A percentile compares a stretch with the other conserved stretches of the same genome.
Conservation (phyloP, 768 basidiomycete species). For the Suillus variegatus region DNA sequence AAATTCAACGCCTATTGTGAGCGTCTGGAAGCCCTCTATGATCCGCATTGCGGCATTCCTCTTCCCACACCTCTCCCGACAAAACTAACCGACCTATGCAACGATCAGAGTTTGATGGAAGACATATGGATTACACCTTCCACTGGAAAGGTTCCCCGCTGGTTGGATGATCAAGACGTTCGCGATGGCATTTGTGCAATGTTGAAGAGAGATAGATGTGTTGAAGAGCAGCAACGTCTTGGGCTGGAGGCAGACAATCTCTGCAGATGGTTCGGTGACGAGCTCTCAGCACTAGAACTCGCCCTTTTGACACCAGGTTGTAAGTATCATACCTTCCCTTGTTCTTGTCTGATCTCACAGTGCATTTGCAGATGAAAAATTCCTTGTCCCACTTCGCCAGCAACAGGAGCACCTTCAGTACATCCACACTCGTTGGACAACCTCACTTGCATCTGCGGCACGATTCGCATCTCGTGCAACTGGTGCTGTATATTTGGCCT, state of each 20-base stretch:
- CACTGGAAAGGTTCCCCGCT: slow-evolving; percentile 13
- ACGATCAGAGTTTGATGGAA: slow-evolving; percentile 29
- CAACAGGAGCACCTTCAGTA: slow-evolving; percentile 12
- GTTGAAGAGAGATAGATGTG: slow-evolving; percentile 9
- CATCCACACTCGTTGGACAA: slow-evolving; percentile 21
- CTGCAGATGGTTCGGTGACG: background rate
- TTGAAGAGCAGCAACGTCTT: background rate
- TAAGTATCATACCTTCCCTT: slow-evolving; percentile 5
- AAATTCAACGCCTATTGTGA: slow-evolving; percentile 3
- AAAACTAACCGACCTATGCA: slow-evolving; percentile 15
- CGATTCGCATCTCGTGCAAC: background rate
- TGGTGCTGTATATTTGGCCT: background rate
- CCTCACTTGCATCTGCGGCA: background rate
- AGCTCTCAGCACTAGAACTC: background rate
- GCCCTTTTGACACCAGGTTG: slow-evolving; percentile 6
- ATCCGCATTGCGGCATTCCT: slow-evolving; percentile 25
- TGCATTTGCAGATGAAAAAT: slow-evolving; percentile 3
- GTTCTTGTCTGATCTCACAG: background rate
- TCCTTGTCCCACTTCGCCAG: slow-evolving; percentile 4
- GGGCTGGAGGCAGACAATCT: background rate
- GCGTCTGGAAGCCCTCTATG: background rate
- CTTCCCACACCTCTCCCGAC: slow-evolving; percentile 33
- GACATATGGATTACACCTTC: slow-evolving; percentile 35
- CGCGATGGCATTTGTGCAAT: slow-evolving; percentile 11
- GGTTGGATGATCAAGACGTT: slow-evolving; percentile 12